Base-by-base conservation (phyloP, 1,284 basidiomycete species). In the Cerioporus squamosus region DNA sequence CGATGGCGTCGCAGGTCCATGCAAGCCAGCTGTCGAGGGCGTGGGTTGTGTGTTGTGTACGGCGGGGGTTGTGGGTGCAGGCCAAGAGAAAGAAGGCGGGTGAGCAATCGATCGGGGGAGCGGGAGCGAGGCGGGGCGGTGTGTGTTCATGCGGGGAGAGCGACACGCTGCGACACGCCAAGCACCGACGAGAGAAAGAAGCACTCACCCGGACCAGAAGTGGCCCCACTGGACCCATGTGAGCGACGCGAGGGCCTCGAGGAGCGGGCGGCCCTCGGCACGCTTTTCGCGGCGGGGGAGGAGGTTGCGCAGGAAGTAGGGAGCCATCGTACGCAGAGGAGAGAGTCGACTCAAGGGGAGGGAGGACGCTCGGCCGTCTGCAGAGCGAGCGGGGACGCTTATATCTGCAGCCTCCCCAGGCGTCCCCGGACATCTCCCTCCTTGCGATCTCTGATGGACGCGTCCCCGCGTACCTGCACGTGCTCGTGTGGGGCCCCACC, bases 1-100 rank as follows among this genome's bases (percentile, higher is more conserved):
- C 90, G 67, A 89, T 81, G 1, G 89, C 87, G 67, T 92, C 91
- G 73, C 88, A 90, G 7, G 86, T 86, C 90, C 90, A 92, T 14
- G 90, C 88, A 10, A 92, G 75, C 86, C 87, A 91, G 45, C 88
- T 90, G 61, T 20, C 31, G 24, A 12, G n/a, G 33, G 33, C 29
- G 33, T 15, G 31, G 39, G 39, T 54, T 55, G 48, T 54, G 60
- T 55, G 49, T 47, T 66, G 18, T 26, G 40, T 18, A 45, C 51
- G 54, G 61, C 33, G 33, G 33, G 33, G 33, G 57, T 63, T 59
- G 57, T 55, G 55, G 33, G 46, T 43, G 20, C 33, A 43, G 26
- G 62, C 53, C 56, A 59, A 59, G 58, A 52, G 53, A 47, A 36
- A 31, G 26, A 15, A 44, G 15, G 20, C 38, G 36, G 42, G 49